Conservation (phyloP, 1,139 yeast species). For the Taphrina pruni region DNA sequence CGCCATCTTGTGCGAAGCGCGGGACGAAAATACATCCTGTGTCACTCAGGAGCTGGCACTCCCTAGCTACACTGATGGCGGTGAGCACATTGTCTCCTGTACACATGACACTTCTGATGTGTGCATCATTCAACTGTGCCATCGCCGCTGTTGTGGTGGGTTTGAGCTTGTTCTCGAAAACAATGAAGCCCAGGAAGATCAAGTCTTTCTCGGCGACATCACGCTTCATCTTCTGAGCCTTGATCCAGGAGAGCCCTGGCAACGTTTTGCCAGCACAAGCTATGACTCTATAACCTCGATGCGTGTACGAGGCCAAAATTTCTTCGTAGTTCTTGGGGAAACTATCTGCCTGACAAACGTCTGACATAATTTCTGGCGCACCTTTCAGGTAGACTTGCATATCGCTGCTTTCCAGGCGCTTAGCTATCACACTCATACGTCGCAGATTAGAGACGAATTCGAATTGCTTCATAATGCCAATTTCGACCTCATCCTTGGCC, state of each 20-base stretch:
- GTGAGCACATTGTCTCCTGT: slow-evolving; percentile 96
- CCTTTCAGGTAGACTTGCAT: slow-evolving; percentile 77
- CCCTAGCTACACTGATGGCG: slow-evolving; percentile 89
- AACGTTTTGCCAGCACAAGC: slow-evolving; percentile 81
- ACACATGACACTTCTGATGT: slow-evolving; percentile 88
- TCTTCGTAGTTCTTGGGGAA: slow-evolving; percentile 79
- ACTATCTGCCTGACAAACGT: slow-evolving; percentile 71
- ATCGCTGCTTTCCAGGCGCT: slow-evolving; percentile 50
- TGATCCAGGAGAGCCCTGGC: slow-evolving; percentile 55
- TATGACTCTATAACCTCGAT: slow-evolving; percentile 90
- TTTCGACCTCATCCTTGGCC: slow-evolving; percentile 47
- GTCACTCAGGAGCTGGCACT: slow-evolving; percentile 68
- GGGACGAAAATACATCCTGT: slow-evolving; percentile 70
- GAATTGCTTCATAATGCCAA: slow-evolving; percentile 70
- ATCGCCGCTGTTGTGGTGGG: slow-evolving; percentile 68
- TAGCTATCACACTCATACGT: slow-evolving; percentile 84
- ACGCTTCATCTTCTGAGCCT: slow-evolving; percentile 57
- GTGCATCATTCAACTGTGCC: slow-evolving; percentile 64
- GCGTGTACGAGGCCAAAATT: slow-evolving; percentile 80
- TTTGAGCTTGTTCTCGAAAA: slow-evolving; percentile 90
- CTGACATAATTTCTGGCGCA: slow-evolving; percentile 94
- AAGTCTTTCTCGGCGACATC: slow-evolving; percentile 70
- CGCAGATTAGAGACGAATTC: slow-evolving; percentile 85
- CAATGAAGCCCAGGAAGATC: slow-evolving; percentile 81
- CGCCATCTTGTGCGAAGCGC: slow-evolving; percentile 54